Conservation (phyloP, 192 early-diverging fungal genomes). For the Coemansia sp. region DNA sequence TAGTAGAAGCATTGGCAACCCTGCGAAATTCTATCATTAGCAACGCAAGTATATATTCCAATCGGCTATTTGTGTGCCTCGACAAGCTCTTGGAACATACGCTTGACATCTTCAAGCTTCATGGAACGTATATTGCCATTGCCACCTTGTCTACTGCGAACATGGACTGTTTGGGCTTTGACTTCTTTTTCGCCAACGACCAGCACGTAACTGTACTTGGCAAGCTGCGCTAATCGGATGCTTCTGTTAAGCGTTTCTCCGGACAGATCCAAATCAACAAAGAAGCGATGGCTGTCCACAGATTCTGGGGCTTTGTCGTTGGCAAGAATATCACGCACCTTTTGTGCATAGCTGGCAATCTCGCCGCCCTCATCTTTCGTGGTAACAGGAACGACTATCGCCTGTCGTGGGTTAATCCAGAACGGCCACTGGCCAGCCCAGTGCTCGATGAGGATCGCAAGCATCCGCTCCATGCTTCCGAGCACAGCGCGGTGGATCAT, state of each 20-base stretch:
- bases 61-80: constrained; percentile 42
- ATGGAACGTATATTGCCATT: constrained; percentile 66
- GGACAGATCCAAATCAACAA: constrained; percentile 78
- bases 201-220: constrained; percentile 85
- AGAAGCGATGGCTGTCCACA: constrained; percentile 65
- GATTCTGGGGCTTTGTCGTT: constrained; percentile 43
- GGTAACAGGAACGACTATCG: constrained; percentile 73
- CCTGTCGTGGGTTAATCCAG: constrained; percentile 92
- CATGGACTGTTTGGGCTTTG: constrained; percentile 67
- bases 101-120: constrained; percentile 59
- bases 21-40: too few relatives aligned
- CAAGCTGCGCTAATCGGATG: constrained; percentile 77
- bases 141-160: constrained; percentile 61
- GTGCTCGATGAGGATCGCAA: constrained; percentile 95
- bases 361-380: constrained; percentile 45
- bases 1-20: too few relatives aligned
- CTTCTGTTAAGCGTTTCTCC: constrained; percentile 71
- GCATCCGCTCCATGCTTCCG: constrained; percentile 90
- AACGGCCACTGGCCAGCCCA: constrained; percentile 92
- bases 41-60: background rate
- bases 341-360: constrained; percentile 70
- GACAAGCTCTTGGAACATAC: constrained; percentile 62
- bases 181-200: constrained; percentile 86
- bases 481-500: constrained; percentile 95
- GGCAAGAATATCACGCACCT: constrained; percentile 52